Evolutionary conservation across 1,284 basidiomycete species (phyloP), one percentile per base, ranked within the genome.

Genomic region (Puccinia hordei): DNA sequence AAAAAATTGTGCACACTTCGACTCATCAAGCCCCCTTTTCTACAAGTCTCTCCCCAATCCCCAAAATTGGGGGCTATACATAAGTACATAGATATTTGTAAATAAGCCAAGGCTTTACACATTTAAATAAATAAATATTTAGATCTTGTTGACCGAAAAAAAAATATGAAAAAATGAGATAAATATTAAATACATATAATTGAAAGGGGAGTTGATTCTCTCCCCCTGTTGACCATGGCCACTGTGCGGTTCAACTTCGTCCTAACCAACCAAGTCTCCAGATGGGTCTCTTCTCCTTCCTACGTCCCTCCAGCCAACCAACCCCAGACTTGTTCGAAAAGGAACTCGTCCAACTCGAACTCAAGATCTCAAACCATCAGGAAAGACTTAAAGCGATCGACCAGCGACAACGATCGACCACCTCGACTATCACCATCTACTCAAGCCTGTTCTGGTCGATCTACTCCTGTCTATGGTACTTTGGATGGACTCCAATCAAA

Each of bases 391-490:
- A 49, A 9, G 22, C 13, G 41, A 71, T 69, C 76, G 24, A 59
- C 69, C 19, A 79, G 33, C 35, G 35, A 41, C 38, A 57, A 95
- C 33, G 92, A 98, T 86, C 89, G 94, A 89, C 93, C 2, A 92
- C 91, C 15, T 88, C 95, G 65, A 87, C 92, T 41, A 90, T 93
- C 68, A 95, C 95, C 0, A 86, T 94, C 6, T 96, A 94, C 85
- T 91, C 93, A 0, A 86, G 96, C 82, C 89, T 90, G 0, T 86
- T 89, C 51, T 98, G 95, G 95, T 89, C 90, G 41, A 85, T 90
- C 24, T 98, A 96, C 87, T 88, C 91, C 57, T 90, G 88, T 33
- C 83, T 93, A 73, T 97, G 95, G 93, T 98, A 93, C 87, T 87
- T 90, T 69, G 87, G 89, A 69, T 85, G 89, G 35, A 61, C 84